A percentile compares a stretch with the other conserved stretches of the same genome.
These are phyloP conservation scores for Caloboletus firmus DNA, from an alignment of 1,284 basidiomycete genomes.

Conservation along the genomic window DNA sequence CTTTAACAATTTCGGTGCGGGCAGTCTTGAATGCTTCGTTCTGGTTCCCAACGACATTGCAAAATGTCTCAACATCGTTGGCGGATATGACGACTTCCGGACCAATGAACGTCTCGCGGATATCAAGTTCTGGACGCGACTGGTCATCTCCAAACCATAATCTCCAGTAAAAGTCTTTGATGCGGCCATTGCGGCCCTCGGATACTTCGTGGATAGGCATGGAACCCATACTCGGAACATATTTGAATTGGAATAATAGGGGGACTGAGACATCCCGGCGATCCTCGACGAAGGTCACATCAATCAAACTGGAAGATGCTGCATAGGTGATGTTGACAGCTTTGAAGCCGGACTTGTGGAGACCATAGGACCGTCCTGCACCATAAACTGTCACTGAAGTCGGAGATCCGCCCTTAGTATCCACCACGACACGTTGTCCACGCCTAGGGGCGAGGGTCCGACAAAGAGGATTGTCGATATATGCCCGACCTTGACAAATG, in stretches of 20 bases:
- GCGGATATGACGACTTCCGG: constrained; percentile 82
- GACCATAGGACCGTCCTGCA: constrained; percentile 77
- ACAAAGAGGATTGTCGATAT: constrained; percentile 88
- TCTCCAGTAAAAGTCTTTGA: constrained; percentile 97
- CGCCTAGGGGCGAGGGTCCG: constrained; percentile 83
- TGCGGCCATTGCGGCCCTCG: constrained; percentile 82
- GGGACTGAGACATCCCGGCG: constrained; percentile 77
- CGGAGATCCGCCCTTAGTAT: constrained; percentile 47
- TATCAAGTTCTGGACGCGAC: constrained; percentile 69
- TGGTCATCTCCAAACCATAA: constrained; percentile 92
- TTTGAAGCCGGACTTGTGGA: constrained; percentile 77
- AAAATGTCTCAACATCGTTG: constrained; percentile 83
- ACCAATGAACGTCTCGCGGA: constrained; percentile 79
- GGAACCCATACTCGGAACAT: constrained; percentile 86
- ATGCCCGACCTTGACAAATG: constrained; percentile 81
- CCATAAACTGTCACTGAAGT: constrained; percentile 69
- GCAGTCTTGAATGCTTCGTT: constrained; percentile 85
- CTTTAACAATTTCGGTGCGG: constrained; percentile 69
- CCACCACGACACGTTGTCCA: constrained; percentile 75
- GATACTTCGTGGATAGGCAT: constrained; percentile 93
- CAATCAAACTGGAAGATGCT: constrained; percentile 57
- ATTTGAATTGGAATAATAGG: constrained; percentile 80
- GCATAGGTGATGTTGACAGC: constrained; percentile 77
- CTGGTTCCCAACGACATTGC: constrained; percentile 91
- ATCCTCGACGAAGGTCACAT: constrained; percentile 84